Conservation (phyloP, 352 stramenopile species). For the Globisporangium rhizosaccharum region DNA sequence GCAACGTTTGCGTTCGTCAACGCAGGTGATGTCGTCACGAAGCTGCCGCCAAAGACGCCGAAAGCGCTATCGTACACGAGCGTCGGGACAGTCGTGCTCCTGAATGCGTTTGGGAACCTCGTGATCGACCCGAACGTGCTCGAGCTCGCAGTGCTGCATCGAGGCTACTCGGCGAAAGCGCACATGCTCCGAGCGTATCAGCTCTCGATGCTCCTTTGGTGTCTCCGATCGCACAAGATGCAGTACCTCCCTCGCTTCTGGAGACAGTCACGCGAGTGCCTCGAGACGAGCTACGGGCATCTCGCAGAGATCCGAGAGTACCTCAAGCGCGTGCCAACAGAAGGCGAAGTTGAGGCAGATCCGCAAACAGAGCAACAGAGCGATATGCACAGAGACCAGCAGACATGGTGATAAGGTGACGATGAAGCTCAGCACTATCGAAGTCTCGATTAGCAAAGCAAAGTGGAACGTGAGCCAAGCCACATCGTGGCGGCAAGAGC, state of each 20-base stretch:
- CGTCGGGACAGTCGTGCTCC: conserved; percentile 30
- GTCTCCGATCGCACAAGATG: conserved; percentile 25
- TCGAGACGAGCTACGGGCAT: conserved; percentile 22
- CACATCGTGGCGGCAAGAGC: too few relatives aligned
- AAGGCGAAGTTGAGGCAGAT: not conserved
- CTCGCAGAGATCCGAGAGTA: conserved; percentile 26
- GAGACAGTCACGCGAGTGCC: conserved; percentile 22
- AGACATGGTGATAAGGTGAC: too few relatives aligned
- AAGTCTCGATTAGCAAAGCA: conserved; percentile 1
- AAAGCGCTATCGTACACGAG: conserved; percentile 32
- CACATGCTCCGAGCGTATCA: conserved; percentile 36
- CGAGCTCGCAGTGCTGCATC: conserved; percentile 30
- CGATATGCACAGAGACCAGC: not conserved
- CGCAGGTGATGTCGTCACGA: conserved; percentile 31
- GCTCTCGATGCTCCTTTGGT: conserved; percentile 36
- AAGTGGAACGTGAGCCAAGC: not conserved
- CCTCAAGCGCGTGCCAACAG: conserved; percentile 1
- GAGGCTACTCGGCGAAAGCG: conserved; percentile 31
- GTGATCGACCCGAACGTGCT: conserved; percentile 37
- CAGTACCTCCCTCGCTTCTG: conserved; percentile 30
- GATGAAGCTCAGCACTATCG: too few relatives aligned
- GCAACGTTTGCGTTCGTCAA: conserved; percentile 42
- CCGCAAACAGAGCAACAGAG: not conserved
- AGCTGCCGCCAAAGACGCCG: conserved; percentile 32
- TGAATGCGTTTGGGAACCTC: conserved; percentile 39